A percentile compares a stretch with the other conserved stretches of the same genome.
These are phyloP conservation scores for Phoma sp. DNA, from an alignment of 2,329 filamentous ascomycete species.

Conservation along the genomic window DNA sequence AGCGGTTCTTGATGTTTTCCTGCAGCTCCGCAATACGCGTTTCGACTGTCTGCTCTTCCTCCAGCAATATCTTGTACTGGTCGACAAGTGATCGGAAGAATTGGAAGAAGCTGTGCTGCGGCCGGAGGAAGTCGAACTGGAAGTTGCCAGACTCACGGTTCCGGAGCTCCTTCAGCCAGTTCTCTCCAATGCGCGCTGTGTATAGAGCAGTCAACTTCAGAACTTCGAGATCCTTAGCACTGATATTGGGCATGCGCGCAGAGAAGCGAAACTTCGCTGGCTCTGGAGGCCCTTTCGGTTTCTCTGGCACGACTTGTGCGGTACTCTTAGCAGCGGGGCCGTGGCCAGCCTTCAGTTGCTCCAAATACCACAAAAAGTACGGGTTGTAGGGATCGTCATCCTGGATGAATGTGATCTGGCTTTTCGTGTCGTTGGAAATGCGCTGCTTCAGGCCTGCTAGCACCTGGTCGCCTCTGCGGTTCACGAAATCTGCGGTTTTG, in stretches of 20 bases:
- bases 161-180: conserved; percentile 87
- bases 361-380: conserved; percentile 90
- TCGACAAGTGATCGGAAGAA: conserved; percentile 93
- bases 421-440: conserved; percentile 81
- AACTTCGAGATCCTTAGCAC: conserved; percentile 83
- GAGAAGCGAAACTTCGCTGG: conserved; percentile 91
- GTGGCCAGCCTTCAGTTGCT: conserved; percentile 82
- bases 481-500: conserved; percentile 93
- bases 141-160: conserved; percentile 89
- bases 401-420: conserved; percentile 87
- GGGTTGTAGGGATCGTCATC: conserved; percentile 81
- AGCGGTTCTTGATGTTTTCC: conserved; percentile 78
- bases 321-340: conserved; percentile 59
- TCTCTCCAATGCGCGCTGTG: conserved; percentile 88
- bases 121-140: conserved; percentile 94
- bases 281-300: conserved; percentile 80
- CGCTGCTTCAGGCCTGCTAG: conserved; percentile 87
- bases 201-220: conserved; percentile 82
- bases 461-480: conserved; percentile 69
- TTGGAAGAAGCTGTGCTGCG: conserved; percentile 94
- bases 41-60: conserved; percentile 74
- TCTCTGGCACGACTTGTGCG: conserved; percentile 55
- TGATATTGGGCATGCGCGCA: conserved; percentile 96
- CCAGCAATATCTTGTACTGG: conserved; percentile 84
- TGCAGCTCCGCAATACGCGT: conserved; percentile 75